Evolutionary conservation across 257 asterid species (phyloP), one percentile per base, ranked within the genome.

Genomic region (Solanum sitiens): DNA sequence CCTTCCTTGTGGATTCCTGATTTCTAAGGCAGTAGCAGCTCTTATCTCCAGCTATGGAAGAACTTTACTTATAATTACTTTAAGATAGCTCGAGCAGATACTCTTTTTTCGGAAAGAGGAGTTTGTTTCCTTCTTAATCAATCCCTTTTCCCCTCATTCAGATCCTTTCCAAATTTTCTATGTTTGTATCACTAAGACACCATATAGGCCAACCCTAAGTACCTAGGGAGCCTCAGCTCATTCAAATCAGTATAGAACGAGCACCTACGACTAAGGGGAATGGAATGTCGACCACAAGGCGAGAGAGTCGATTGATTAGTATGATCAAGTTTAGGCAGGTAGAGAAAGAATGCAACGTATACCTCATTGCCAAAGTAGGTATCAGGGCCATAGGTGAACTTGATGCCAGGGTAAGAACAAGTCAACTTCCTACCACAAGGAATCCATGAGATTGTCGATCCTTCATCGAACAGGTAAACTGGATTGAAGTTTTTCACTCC

Each of bases 351-450:
- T 42, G 35, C 42, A 77, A 0, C 39, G 16, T 45, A 11, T 93
- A 96, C 99, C 99, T 97, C 99, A 27, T 96, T 86, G 91, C 91
- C 99, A 16, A 39, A 97, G 93, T 95, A 97, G 56, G 94, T 65
- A 27, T 97, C 98, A 39, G 99, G 99, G 42, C 98, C 97, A 47
- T 97, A 97, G 86, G 93, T 21, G 90, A 95, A 96, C 42, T 95
- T 96, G 98, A 97, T 97, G 87, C 99, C 99, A 70, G 99, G 99
- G 89, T 97, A 97, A 25, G 99, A 97, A 92, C 99, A 97, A 0
- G 99, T 96, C 79, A 97, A 89, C 91, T 97, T 97, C 93, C 99
- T 93, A 25, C 99, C 99, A 86, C 99, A 97, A 30, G 99, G 99
- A 16, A 97, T 94, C 99, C 99, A 97, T 12, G 98, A 92, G 87